Percentiles rank a stretch among this genome's conserved stretches.
Evolutionary conservation across 2,329 filamentous ascomycete species (phyloP).

Genomic region (Claviceps maximensis): DNA sequence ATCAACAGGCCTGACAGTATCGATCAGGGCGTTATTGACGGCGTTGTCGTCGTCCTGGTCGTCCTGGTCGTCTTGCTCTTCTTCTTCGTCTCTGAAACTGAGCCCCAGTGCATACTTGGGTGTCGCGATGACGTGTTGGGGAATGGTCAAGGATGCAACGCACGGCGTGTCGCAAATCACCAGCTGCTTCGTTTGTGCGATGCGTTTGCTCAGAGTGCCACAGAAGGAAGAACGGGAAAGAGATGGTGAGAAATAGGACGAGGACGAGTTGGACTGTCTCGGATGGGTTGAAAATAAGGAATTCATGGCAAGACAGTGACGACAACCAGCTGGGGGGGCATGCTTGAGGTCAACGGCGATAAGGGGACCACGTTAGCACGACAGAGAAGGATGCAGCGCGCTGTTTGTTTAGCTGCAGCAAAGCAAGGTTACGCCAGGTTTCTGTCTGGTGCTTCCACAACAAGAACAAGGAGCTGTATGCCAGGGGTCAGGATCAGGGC

Average conservation of each 20-base stretch:
- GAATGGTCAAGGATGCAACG: background rate
- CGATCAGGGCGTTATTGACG: slow-evolving; percentile 1
- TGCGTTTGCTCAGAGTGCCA: background rate
- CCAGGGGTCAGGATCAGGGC: background rate
- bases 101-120: slow-evolving; percentile 4
- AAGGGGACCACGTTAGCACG: background rate
- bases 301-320: slow-evolving; percentile 5
- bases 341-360: background rate
- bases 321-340: background rate
- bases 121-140: background rate
- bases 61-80: background rate
- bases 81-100: background rate
- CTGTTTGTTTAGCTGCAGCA: background rate
- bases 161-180: background rate
- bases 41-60: background rate
- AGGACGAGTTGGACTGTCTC: slow-evolving; percentile 2
- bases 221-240: background rate
- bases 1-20: background rate
- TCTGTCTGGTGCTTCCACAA: background rate
- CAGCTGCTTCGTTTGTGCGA: background rate
- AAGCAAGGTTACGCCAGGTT: background rate
- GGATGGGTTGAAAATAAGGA: slow-evolving; percentile 7
- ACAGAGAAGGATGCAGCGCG: background rate
- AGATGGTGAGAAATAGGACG: background rate
- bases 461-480: background rate